Base-by-base conservation (phyloP, 129 eudicot species). In the Ambrosia trifida region DNA sequence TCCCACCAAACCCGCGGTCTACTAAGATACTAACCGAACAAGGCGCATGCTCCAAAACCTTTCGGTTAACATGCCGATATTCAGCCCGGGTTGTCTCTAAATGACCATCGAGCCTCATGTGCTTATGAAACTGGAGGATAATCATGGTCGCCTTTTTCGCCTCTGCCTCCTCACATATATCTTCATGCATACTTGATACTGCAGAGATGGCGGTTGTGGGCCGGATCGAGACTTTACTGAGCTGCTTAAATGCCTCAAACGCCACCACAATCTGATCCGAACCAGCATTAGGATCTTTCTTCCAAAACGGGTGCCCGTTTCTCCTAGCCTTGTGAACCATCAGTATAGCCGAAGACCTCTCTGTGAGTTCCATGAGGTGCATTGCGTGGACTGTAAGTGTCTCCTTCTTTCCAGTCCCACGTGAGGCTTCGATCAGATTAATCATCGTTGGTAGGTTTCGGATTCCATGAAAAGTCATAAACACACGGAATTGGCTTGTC, bases 331-430 rank as follows among this genome's bases (percentile, higher is more conserved):
- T 93, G 72, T 93, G 96, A 49, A 89, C 98, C 98, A 93, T 93
- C n/a, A 86, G 73, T 11, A 93, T 93, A 10, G 96, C 98, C 1
- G 98, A 94, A n/a, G 98, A 87, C 68, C 98, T 79, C 64, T 94
- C 96, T 1, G 93, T 81, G 20, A 89, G 91, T 75, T 94, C 98
- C 96, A 85, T 89, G 51, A 93, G 95, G 78, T 93, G 98, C 98
- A 93, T 83, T 18, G 96, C 96, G 4, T 93, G 91, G 18, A 93
- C 92, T 9, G 84, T 75, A 7, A 93, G 90, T 1, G 95, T 88
- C 69, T 79, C 88, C 43, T 31, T 73, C 73, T 80, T 84, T 33
- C 85, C 85, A 2, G 89, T 85, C 6, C 97, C 97, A 31, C 95
- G 87, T 5, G 97, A 82, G 8, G 84, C 85, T 73, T 91, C 97